phyloP scores from a whole-genome alignment of 441 rosid species.

The Eutrema salsugineum region DNA sequence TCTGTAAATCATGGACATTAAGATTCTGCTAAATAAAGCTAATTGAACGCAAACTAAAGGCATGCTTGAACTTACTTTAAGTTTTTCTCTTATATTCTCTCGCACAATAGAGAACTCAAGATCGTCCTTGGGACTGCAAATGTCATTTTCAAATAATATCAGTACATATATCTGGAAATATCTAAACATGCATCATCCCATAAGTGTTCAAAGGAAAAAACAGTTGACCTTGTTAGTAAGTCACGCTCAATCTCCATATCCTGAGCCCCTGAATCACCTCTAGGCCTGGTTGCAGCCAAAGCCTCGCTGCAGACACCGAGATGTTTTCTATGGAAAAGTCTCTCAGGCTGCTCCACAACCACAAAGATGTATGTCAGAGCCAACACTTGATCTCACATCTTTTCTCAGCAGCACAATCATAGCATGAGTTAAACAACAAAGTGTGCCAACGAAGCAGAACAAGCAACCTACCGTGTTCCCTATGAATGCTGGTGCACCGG shows the following conservation, averaged over 20 bases:
- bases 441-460: neutral
- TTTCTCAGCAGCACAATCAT: neutral
- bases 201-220: neutral
- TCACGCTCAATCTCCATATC: conserved; percentile 81
- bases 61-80: conserved; percentile 48
- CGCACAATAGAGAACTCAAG: conserved; percentile 87
- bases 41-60: neutral
- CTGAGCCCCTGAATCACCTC: conserved; percentile 55
- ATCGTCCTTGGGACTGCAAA: conserved; percentile 75
- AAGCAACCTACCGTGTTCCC: conserved; percentile 73
- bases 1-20: neutral
- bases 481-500: conserved; percentile 80
- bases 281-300: conserved; percentile 87
- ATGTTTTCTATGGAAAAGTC: conserved; percentile 79
- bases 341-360: conserved; percentile 89
- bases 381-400: neutral
- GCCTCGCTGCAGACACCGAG: conserved; percentile 80
- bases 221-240: conserved; percentile 67
- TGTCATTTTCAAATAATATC: conserved; percentile 1
- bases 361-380: conserved; percentile 28
- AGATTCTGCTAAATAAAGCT: neutral
- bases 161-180: neutral
- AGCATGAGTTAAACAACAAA: neutral
- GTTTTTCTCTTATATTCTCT: conserved; percentile 73
- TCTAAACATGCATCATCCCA: neutral